phyloP scores from a whole-genome alignment of 305 asterid species.

The Plantago lanceolata region DNA sequence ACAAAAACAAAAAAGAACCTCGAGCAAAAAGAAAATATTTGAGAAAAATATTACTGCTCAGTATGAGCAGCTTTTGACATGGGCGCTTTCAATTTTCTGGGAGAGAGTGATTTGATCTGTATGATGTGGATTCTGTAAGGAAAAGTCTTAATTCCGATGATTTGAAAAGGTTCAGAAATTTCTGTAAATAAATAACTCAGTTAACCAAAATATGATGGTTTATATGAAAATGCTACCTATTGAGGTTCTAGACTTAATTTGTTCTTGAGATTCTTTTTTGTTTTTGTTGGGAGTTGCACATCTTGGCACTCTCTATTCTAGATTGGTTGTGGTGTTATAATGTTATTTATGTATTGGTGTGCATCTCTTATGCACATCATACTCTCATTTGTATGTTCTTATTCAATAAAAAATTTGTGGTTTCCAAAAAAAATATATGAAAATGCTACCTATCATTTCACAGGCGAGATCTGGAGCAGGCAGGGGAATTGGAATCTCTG shows the following conservation, averaged over 20 bases:
- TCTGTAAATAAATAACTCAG: not conserved
- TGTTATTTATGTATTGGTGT: too few relatives aligned
- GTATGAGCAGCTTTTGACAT: conserved; percentile 1
- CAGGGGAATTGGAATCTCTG: conserved; percentile 73
- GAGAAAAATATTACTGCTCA: too few relatives aligned
- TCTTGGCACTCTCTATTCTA: too few relatives aligned
- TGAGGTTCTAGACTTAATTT: too few relatives aligned
- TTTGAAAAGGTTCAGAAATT: not conserved
- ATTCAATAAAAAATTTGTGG: too few relatives aligned
- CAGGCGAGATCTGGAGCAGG: conserved; percentile 79
- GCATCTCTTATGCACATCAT: too few relatives aligned
- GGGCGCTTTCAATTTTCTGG: not conserved
- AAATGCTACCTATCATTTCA: conserved; percentile 12
- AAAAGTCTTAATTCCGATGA: not conserved
- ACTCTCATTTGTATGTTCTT: too few relatives aligned
- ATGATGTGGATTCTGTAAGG: not conserved
- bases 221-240: conserved; percentile 14
- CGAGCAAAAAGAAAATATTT: too few relatives aligned
- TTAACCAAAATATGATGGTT: conserved; percentile 5
- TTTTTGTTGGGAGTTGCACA: too few relatives aligned
- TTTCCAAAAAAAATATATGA: too few relatives aligned
- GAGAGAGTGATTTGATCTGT: not conserved
- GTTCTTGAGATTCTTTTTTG: too few relatives aligned
- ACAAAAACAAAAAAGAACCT: not conserved
- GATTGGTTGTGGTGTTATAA: too few relatives aligned